phyloP scores from a whole-genome alignment of 2,329 filamentous ascomycete genomes.

The Colletotrichum sublineola region DNA sequence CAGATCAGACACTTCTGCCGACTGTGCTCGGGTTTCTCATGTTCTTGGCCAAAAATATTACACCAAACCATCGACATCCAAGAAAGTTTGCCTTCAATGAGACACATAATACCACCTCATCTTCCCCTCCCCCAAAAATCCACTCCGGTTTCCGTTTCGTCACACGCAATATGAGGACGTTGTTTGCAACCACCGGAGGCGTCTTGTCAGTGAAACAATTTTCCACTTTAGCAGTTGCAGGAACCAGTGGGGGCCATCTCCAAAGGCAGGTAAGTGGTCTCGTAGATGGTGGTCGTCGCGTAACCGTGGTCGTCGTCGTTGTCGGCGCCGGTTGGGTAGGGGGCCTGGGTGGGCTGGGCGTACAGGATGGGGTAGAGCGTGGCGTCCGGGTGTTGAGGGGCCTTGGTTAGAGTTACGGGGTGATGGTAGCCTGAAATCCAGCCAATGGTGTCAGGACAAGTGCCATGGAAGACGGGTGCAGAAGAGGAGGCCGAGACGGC shows the following conservation, averaged over 20 bases:
- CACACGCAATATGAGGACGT: conserved; percentile 4
- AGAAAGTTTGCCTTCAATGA: not conserved
- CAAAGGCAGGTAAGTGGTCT: conserved; percentile 38
- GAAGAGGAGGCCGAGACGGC: conserved; percentile 10
- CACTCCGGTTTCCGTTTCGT: conserved; percentile 17
- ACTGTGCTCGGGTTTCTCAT: not conserved
- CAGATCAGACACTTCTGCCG: not conserved
- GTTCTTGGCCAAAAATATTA: not conserved
- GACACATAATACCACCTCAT: not conserved
- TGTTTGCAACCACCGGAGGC: not conserved
- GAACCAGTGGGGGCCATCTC: conserved; percentile 28
- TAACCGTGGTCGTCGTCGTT: conserved; percentile 21
- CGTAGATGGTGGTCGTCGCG: conserved; percentile 34
- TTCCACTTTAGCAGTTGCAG: conserved; percentile 27
- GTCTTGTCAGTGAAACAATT: not conserved
- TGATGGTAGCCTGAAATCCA: conserved; percentile 39
- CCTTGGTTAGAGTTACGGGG: conserved; percentile 38
- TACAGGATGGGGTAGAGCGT: not conserved
- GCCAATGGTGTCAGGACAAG: conserved; percentile 41
- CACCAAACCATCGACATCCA: conserved; percentile 17
- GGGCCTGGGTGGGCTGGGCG: conserved; percentile 24
- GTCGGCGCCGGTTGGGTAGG: conserved; percentile 12
- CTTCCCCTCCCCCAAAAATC: not conserved
- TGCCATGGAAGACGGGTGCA: conserved; percentile 33
- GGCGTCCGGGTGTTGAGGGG: conserved; percentile 23